These are phyloP conservation scores for Paecilomyces formosus DNA, from an alignment of 2,329 filamentous ascomycete species.

Conservation along the genomic window DNA sequence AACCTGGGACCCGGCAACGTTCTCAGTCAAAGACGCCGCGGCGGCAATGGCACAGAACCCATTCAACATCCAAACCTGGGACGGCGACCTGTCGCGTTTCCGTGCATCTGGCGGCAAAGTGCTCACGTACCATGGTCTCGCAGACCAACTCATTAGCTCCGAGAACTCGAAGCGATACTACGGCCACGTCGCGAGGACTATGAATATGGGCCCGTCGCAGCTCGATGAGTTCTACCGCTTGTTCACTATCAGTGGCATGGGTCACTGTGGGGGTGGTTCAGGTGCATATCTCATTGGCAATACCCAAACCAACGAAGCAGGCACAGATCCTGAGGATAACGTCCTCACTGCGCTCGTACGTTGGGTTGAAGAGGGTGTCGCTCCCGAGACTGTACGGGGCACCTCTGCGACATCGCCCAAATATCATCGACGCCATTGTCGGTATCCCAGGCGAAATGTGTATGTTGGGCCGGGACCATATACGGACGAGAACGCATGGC, in stretches of 20 bases:
- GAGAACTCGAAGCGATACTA: slow-evolving; percentile 47
- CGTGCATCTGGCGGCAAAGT: slow-evolving; percentile 32
- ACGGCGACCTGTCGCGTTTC: slow-evolving; percentile 33
- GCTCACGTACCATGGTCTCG: slow-evolving; percentile 37
- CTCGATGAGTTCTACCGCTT: slow-evolving; percentile 39
- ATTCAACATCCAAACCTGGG: slow-evolving; percentile 38
- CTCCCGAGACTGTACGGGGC: slow-evolving; percentile 25
- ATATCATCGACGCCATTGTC: slow-evolving; percentile 42
- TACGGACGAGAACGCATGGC: slow-evolving; percentile 26
- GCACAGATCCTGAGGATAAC: slow-evolving; percentile 34
- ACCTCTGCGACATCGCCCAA: slow-evolving; percentile 39
- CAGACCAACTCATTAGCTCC: slow-evolving; percentile 45
- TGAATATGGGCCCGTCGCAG: slow-evolving; percentile 23
- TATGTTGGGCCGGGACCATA: slow-evolving; percentile 23
- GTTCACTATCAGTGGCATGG: slow-evolving; percentile 50
- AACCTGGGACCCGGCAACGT: slow-evolving; percentile 21
- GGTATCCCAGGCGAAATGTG: slow-evolving; percentile 26
- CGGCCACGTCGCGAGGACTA: slow-evolving; percentile 33
- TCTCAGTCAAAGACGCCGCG: slow-evolving; percentile 30
- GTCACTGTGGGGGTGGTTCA: slow-evolving; percentile 40
- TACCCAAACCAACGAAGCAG: slow-evolving; percentile 12
- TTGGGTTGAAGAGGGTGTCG: slow-evolving; percentile 29
- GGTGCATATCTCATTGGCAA: slow-evolving; percentile 37
- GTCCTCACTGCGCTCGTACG: slow-evolving; percentile 42
- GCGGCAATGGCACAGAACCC: slow-evolving; percentile 34